Conservation (phyloP, 768 basidiomycete species). For the Hortiboletus campestris region DNA sequence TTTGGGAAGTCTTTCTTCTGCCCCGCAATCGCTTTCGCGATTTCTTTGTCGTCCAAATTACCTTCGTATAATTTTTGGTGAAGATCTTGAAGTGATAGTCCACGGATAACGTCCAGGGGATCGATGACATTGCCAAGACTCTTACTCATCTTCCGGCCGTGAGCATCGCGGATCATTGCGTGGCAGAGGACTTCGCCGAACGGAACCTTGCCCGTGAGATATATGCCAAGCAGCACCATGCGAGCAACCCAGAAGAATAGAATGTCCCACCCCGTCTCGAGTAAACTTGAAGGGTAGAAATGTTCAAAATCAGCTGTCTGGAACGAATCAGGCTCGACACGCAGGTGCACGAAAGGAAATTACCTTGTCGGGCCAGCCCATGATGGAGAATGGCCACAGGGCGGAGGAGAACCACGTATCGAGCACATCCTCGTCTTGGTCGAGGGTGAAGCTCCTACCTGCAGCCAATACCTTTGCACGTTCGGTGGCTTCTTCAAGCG, state of each 20-base stretch:
- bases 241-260: slow-evolving; percentile 99
- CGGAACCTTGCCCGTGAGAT: slow-evolving; percentile 87
- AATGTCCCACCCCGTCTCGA: slow-evolving; percentile 99
- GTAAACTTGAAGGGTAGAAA: slow-evolving; percentile 87
- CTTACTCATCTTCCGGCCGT: slow-evolving; percentile 99
- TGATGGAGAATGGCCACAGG: slow-evolving; percentile 95
- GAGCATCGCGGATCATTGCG: slow-evolving; percentile 98
- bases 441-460: slow-evolving; percentile 66
- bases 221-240: slow-evolving; percentile 91
- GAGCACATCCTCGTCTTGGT: slow-evolving; percentile 95
- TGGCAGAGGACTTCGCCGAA: slow-evolving; percentile 97
- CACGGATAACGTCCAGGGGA: slow-evolving; percentile 92
- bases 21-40: slow-evolving; percentile 84
- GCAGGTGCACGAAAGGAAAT: background rate
- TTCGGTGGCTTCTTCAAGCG: slow-evolving; percentile 69
- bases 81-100: slow-evolving; percentile 71
- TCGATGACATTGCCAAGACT: slow-evolving; percentile 97
- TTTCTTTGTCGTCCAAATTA: slow-evolving; percentile 92
- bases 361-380: slow-evolving; percentile 97
- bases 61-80: slow-evolving; percentile 87
- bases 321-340: background rate
- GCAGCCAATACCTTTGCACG: slow-evolving; percentile 69
- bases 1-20: slow-evolving; percentile 99
- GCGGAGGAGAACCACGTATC: slow-evolving; percentile 99
- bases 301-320: slow-evolving; percentile 74